Conservation (phyloP, 768 basidiomycete genomes). For the Clitopilus passeckerianus region DNA sequence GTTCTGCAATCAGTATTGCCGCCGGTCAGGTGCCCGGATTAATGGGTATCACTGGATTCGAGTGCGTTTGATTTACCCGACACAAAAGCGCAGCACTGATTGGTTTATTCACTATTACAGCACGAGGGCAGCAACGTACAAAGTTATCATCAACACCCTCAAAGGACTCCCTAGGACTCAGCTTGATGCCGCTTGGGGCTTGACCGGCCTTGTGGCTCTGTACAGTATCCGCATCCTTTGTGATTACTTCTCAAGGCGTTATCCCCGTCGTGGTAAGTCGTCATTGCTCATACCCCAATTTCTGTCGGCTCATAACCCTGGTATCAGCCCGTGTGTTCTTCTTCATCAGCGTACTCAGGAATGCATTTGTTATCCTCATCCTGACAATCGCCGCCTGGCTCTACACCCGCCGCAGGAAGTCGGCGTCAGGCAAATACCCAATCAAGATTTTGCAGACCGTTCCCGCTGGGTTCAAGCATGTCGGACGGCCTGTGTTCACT, state of each 20-base stretch:
- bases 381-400: conserved; percentile 87
- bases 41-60: conserved; percentile 82
- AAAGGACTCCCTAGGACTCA: conserved; percentile 69
- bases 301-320: conserved; percentile 2
- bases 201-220: conserved; percentile 65
- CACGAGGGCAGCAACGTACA: conserved; percentile 80
- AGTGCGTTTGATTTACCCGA: conserved; percentile 40
- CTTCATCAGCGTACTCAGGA: conserved; percentile 72
- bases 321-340: conserved; percentile 62
- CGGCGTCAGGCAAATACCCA: conserved; percentile 62
- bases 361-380: conserved; percentile 85
- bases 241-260: conserved; percentile 44
- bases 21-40: conserved; percentile 85
- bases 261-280: conserved; percentile 54
- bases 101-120: conserved; percentile 34
- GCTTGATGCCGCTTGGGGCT: conserved; percentile 88
- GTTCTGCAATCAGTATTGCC: conserved; percentile 91
- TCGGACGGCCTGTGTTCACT: conserved; percentile 37
- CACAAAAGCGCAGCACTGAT: conserved; percentile 3
- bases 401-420: conserved; percentile 62
- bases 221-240: conserved; percentile 65
- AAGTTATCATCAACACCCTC: conserved; percentile 90
- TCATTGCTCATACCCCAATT: not conserved
- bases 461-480: conserved; percentile 75
- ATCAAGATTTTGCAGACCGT: conserved; percentile 83